These are phyloP conservation scores for Alternaria conjuncta DNA, from an alignment of 2,329 filamentous ascomycete species.

Conservation along the genomic window DNA sequence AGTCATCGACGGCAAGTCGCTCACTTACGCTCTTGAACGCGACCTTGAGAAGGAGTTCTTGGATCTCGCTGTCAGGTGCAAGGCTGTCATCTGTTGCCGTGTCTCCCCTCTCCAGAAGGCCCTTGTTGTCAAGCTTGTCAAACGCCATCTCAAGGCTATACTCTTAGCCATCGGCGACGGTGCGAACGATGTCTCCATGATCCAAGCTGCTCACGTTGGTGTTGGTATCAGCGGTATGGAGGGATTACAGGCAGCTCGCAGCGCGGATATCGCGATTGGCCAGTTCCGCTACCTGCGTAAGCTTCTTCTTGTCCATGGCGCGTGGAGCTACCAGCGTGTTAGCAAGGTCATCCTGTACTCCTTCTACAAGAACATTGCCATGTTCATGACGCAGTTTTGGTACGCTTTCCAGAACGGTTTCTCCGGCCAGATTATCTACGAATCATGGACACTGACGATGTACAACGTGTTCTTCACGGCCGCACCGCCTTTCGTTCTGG, in stretches of 20 bases:
- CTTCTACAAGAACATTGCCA: conserved; percentile 98
- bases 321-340: conserved; percentile 97
- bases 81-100: conserved; percentile 97
- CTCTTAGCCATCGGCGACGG: conserved; percentile 96
- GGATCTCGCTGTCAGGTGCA: conserved; percentile 92
- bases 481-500: conserved; percentile 88
- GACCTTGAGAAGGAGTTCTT: conserved; percentile 93
- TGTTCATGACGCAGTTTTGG: conserved; percentile 99
- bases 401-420: conserved; percentile 99
- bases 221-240: conserved; percentile 97
- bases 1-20: conserved; percentile 93
- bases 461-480: conserved; percentile 99
- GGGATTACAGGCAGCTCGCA: conserved; percentile 93
- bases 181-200: conserved; percentile 99
- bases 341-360: conserved; percentile 98
- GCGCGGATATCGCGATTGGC: conserved; percentile 92
- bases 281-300: conserved; percentile 97
- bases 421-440: conserved; percentile 96
- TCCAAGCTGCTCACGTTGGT: conserved; percentile 96
- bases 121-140: conserved; percentile 96
- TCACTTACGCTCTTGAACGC: conserved; percentile 91
- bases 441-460: conserved; percentile 99
- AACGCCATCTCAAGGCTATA: conserved; percentile 89
- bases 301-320: conserved; percentile 89
- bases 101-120: conserved; percentile 98